Evolutionary conservation across 2,329 filamentous ascomycete species (phyloP).

Genomic region (Exophiala bonariae): DNA sequence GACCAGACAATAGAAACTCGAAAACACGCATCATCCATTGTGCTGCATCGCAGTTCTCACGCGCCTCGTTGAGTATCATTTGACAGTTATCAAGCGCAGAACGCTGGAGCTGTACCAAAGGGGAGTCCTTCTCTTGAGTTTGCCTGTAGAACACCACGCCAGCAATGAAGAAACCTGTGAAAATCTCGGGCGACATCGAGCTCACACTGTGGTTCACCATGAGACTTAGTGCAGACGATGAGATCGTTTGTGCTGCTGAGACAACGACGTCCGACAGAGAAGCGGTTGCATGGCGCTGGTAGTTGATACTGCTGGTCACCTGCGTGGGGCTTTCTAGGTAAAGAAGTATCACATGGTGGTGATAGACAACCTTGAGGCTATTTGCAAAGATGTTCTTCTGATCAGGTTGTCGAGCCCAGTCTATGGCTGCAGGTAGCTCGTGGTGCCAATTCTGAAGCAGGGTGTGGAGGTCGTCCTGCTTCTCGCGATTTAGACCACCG

Average conservation of each 20-base stretch:
- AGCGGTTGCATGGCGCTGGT: no score
- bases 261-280: no score
- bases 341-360: no score
- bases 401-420: conserved; percentile 5
- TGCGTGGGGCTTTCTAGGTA: no score
- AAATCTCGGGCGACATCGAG: conserved; percentile 10
- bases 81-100: conserved; percentile 16
- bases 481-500: no score
- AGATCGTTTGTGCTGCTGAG: conserved; percentile 15
- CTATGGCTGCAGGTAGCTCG: conserved; percentile 8
- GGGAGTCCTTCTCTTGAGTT: neutral
- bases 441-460: conserved; percentile 4
- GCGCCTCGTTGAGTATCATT: conserved; percentile 17
- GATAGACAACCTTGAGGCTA: conserved; percentile 15
- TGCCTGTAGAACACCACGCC: conserved; percentile 17
- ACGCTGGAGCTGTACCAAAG: conserved; percentile 9
- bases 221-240: conserved; percentile 9
- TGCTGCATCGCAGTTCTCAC: conserved; percentile 16
- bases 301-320: no score
- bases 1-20: conserved; percentile 18
- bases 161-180: conserved; percentile 17
- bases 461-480: conserved; percentile 1
- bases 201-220: conserved; percentile 5
- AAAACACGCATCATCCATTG: conserved; percentile 19
- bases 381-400: conserved; percentile 10